phyloP scores from a whole-genome alignment of 306 rosid species.

The Vicia sativa region DNA sequence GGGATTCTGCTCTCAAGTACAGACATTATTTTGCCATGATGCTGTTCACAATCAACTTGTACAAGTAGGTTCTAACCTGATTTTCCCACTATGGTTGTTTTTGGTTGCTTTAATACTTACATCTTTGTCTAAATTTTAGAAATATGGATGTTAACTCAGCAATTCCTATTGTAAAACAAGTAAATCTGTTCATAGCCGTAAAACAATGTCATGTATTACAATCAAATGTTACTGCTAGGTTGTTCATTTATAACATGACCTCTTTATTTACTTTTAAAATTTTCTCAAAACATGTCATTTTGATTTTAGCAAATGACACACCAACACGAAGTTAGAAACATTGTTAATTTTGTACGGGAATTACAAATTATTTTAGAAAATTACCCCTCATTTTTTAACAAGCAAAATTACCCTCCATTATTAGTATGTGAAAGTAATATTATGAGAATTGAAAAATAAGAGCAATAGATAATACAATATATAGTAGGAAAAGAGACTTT shows the following conservation, averaged over 20 bases:
- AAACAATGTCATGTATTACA: background rate
- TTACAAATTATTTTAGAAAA: background rate
- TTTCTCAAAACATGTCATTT: constrained; percentile 2
- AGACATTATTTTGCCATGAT: constrained; percentile 95
- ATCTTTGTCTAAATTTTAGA: constrained; percentile 8
- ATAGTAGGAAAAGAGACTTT: background rate
- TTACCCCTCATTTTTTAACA: background rate
- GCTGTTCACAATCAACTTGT: constrained; percentile 94
- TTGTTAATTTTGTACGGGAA: background rate
- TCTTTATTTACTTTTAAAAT: background rate
- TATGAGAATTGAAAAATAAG: background rate
- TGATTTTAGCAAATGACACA: background rate
- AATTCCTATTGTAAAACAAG: background rate
- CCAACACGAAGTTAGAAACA: background rate
- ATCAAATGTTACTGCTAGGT: constrained; percentile 14
- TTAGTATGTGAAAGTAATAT: background rate
- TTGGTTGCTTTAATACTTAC: constrained; percentile 23
- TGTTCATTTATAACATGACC: background rate
- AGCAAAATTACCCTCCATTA: background rate
- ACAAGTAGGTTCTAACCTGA: constrained; percentile 59
- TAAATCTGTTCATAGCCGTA: background rate
- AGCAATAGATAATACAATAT: background rate
- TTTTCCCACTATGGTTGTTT: constrained; percentile 28
- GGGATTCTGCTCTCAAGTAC: constrained; percentile 90
- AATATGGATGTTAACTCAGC: constrained; percentile 5